Conservation (phyloP, 139 green algal genomes). For the Haematococcus sp. region DNA sequence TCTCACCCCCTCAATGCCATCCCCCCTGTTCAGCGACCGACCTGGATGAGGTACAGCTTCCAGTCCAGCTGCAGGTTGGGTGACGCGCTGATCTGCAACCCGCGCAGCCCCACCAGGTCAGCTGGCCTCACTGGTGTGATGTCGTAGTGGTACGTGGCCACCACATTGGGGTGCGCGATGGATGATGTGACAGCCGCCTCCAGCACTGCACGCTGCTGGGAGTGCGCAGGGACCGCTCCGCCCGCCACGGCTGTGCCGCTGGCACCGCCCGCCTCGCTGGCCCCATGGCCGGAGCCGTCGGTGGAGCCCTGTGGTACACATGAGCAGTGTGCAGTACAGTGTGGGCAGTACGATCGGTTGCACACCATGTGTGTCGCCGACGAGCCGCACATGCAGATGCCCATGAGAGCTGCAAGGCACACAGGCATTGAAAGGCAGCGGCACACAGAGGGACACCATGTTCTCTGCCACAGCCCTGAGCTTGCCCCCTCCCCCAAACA, state of each 20-base stretch:
- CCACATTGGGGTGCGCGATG: slow-evolving; percentile 41
- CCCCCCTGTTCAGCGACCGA: too few species aligned
- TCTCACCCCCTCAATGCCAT: too few species aligned
- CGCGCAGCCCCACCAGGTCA: too few species aligned
- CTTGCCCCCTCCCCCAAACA: neutral
- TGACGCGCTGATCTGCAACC: neutral
- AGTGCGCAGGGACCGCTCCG: neutral
- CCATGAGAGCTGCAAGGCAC: too few species aligned
- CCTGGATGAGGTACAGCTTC: slow-evolving; percentile 50
- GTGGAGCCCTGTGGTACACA: too few species aligned
- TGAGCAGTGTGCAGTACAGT: too few species aligned
- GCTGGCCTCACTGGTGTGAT: slow-evolving; percentile 20
- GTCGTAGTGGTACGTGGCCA: slow-evolving; percentile 41
- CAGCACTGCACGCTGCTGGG: slow-evolving; percentile 40
- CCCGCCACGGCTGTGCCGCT: neutral
- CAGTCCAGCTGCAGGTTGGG: slow-evolving; percentile 20
- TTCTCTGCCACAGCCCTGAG: too few species aligned
- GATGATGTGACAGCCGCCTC: slow-evolving; percentile 47
- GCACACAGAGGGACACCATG: too few species aligned
- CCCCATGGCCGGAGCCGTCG: neutral
- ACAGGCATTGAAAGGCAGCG: too few species aligned
- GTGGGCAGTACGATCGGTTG: too few species aligned
- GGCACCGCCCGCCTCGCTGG: neutral
- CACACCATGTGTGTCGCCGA: too few species aligned
- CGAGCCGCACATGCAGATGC: too few species aligned